Conservation (phyloP, 1,139 yeast species). For the Blastobotrys proliferans region DNA sequence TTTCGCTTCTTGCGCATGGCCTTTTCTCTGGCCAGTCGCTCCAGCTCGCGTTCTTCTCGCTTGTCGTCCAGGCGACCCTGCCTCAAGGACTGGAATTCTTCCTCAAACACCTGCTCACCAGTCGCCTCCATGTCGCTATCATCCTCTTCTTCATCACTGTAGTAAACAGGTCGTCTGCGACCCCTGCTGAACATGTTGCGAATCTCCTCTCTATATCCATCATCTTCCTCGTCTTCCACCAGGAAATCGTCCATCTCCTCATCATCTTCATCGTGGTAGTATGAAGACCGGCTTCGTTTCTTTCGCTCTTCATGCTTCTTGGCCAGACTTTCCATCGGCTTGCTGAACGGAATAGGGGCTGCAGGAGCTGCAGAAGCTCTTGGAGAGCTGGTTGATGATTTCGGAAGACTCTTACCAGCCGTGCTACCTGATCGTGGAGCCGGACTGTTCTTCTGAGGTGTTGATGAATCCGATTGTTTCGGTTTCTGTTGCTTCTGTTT, state of each 20-base stretch:
- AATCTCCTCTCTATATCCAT: conserved; percentile 67
- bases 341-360: conserved; percentile 17
- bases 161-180: conserved; percentile 33
- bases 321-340: conserved; percentile 20
- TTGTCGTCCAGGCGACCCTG: conserved; percentile 64
- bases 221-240: conserved; percentile 35
- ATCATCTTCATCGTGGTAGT: conserved; percentile 23
- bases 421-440: conserved; percentile 1
- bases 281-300: conserved; percentile 8
- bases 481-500: not conserved
- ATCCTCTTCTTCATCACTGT: conserved; percentile 50
- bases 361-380: not conserved
- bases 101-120: conserved; percentile 79
- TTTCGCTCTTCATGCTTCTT: conserved; percentile 8
- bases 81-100: conserved; percentile 63
- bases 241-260: conserved; percentile 36
- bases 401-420: not conserved
- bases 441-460: conserved; percentile 7
- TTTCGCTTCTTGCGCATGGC: conserved; percentile 23
- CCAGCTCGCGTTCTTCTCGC: conserved; percentile 57
- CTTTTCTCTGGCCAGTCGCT: conserved; percentile 45
- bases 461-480: not conserved
- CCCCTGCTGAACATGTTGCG: conserved; percentile 82
- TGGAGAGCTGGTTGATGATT: not conserved
- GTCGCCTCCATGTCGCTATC: conserved; percentile 91